Evolutionary conservation across 2,329 filamentous ascomycete species (phyloP), one percentile per base, ranked within the genome.

Genomic region (Madurella mycetomatis): DNA sequence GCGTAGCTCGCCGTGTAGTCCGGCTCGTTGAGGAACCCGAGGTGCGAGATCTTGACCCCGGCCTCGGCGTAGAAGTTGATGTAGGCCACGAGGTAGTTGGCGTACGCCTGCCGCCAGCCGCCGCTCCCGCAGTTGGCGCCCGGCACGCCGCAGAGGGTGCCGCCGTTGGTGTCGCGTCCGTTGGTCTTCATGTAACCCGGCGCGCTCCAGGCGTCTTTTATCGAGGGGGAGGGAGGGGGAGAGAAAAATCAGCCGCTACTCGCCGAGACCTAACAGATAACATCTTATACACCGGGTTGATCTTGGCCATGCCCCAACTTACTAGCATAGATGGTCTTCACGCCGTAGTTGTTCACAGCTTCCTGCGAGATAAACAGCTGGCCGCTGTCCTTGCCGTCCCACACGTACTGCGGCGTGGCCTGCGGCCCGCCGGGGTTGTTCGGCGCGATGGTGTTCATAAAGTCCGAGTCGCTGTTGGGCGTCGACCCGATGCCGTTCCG

Each of bases 291-390:
- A 7, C 3, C 25, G 7, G 7, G 3, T 25, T 7, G 25, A 25
- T 7, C 3, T 25, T 7, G 25, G 25, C 25, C 25, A 25, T 25
- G 25, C 7, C 7, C 25, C 25, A 25, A 50, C 53, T 39, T 16
- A 59, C 58, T 71, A 2, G 70, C 72, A 34, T 74, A 74, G 16
- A 75, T 69, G 0, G 64, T 67, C 52, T 65, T 65, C 16, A 73
- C 69, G 1, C 71, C 71, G 41, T 73, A 72, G 37, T 47, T 57
- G 18, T 62, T 62, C 39, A 69, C 62, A 1, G 78, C 79, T 63
- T 78, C 69, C 64, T 81, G 70, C 8, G 74, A 73, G 40, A 83
- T 68, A 66, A 72, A 81, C 13, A 83, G 65, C 67, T 82, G 80
- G 7, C 76, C 75, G 12, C 67, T 65, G 51, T 80, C 74, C 48